Evolutionary conservation across 805 yeast genomes (phyloP), one percentile per base, ranked within the genome.

Genomic region (Saturnispora sanitii): DNA sequence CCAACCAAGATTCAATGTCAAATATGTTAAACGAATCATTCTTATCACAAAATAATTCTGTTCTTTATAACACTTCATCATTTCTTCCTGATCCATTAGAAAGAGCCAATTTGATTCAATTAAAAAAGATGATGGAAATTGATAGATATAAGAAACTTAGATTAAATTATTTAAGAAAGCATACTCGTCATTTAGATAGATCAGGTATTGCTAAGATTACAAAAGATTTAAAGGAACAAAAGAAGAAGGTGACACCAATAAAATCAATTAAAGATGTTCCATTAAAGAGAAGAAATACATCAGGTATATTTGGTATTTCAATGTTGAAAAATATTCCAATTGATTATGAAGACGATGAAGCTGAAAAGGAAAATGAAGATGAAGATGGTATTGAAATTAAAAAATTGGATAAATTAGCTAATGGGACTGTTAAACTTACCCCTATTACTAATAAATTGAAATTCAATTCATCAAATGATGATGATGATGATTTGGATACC

Each of bases 91-190:
- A 61, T 38, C 62, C 64, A 9, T 29, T 55, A 12, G 63, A 58
- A 37, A 48, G 65, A 33, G 56, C 64, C 3, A 52, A 55, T 31
- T 43, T 61, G 28, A 52, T 61, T 27, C 51, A 54, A 21, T 40
- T 61, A 26, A 59, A 60, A 33, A 58, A 53, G 40, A 49, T 59
- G 49, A 56, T 60, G 75, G 73, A 46, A 62, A 53, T 38, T 55
- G 72, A 42, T 65, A 67, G 52, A 61, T 68, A 58, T 62, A 72
- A 57, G 64, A 68, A 56, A 61, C 51, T 75, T 62, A 68, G 65
- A 63, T 60, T 40, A 64, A 52, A 60, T 51, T 73, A 54, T 67
- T 58, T 41, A 62, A 61, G 48, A 58, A 53, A 54, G 26, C 60
- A 57, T 38, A 55, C 60, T 6, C 45, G 51, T 31, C 55, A 59